These are phyloP conservation scores for Ziziphus jujuba DNA, from an alignment of 306 rosid species.

Conservation along the genomic window DNA sequence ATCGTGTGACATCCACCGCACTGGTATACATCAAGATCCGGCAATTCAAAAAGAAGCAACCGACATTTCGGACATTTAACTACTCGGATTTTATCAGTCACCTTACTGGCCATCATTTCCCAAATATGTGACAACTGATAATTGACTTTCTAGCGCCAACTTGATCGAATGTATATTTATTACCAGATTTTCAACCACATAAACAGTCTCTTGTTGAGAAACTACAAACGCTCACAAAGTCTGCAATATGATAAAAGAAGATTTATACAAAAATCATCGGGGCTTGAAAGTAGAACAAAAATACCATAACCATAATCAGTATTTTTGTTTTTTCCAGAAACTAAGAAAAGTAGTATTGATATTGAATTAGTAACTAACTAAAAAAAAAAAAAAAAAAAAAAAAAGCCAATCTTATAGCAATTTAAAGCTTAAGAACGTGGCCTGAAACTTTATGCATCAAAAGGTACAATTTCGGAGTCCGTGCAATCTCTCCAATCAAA, in stretches of 20 bases:
- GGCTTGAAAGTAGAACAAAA: background rate
- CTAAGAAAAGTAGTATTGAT: no score
- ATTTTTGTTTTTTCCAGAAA: no score
- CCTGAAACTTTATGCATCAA: no score
- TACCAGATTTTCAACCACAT: conserved; percentile 22
- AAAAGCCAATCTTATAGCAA: background rate
- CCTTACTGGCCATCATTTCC: conserved; percentile 45
- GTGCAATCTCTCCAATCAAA: conserved; percentile 5
- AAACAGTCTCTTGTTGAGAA: conserved; percentile 8
- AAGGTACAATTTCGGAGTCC: background rate
- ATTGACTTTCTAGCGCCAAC: conserved; percentile 14
- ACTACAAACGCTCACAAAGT: conserved; percentile 15
- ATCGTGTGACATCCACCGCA: conserved; percentile 81
- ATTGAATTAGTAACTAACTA: background rate
- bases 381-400: background rate
- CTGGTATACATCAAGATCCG: conserved; percentile 53
- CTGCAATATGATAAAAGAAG: conserved; percentile 23
- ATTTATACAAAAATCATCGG: conserved; percentile 8
- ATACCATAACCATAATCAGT: background rate
- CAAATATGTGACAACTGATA: conserved; percentile 24
- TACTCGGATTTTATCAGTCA: conserved; percentile 53
- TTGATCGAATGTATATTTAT: conserved; percentile 17
- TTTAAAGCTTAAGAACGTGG: background rate
- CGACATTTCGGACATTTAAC: conserved; percentile 83
- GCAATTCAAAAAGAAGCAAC: conserved; percentile 59